These are phyloP conservation scores for Puccinellia tenuiflora DNA, from an alignment of 176 grass and related monocot species.

Conservation along the genomic window DNA sequence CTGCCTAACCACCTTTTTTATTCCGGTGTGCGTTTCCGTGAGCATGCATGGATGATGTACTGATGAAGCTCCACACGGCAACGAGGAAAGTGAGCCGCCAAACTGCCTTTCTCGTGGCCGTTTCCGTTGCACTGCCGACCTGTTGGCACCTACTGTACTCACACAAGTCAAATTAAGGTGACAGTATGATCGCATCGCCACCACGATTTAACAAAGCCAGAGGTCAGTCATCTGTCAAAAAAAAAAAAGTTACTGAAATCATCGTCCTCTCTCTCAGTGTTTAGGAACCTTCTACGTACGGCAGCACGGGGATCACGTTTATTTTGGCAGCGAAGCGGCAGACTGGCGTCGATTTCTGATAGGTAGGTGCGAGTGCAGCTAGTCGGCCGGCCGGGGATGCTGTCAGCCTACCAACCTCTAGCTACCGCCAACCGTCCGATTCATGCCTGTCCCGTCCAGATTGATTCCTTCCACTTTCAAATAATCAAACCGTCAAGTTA, in stretches of 20 bases:
- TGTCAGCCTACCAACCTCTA: conserved; percentile 61
- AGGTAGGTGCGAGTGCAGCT: background rate
- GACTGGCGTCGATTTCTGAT: background rate
- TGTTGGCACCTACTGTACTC: background rate
- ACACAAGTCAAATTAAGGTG: background rate
- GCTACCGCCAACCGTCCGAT: conserved; percentile 35
- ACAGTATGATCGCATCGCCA: background rate
- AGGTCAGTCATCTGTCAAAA: no score
- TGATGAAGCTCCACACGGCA: background rate
- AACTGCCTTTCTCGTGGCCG: background rate
- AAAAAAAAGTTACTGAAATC: background rate
- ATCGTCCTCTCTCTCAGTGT: no score
- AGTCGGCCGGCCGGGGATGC: conserved; percentile 24
- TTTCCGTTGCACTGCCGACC: background rate
- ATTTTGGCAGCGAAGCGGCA: background rate
- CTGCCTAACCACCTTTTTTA: conserved; percentile 6
- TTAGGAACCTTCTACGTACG: conserved; percentile 4
- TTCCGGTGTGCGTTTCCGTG: background rate
- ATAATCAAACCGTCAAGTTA: background rate
- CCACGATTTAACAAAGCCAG: no score
- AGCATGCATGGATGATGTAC: background rate
- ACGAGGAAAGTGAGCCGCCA: background rate
- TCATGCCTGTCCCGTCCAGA: conserved; percentile 19
- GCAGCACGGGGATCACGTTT: conserved; percentile 6
- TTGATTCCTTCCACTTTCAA: conserved; percentile 1